Evolutionary conservation across 306 rosid species (phyloP).

Genomic region (Pterocarpus santalinus): DNA sequence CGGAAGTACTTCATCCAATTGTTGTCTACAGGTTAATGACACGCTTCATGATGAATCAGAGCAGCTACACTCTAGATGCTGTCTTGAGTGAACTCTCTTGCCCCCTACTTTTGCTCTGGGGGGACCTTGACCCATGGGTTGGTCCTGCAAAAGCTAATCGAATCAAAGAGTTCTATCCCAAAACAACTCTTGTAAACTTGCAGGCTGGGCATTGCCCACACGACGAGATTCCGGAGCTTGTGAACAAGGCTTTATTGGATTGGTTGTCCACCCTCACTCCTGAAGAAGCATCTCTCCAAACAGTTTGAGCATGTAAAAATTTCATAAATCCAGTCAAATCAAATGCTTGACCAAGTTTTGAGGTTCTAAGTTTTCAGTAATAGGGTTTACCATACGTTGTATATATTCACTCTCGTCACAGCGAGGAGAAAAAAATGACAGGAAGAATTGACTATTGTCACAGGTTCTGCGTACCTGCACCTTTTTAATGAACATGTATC

Average conservation of each 20-base stretch:
- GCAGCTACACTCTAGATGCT: slow-evolving; percentile 78
- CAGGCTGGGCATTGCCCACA: slow-evolving; percentile 98
- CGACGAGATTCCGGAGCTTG: slow-evolving; percentile 86
- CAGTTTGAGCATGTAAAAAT: slow-evolving; percentile 45
- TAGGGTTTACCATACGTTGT: slow-evolving; percentile 16
- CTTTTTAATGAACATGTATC: slow-evolving; percentile 15
- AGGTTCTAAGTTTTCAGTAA: neutral
- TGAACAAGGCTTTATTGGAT: slow-evolving; percentile 77
- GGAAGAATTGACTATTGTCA: neutral
- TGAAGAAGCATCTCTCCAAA: slow-evolving; percentile 61
- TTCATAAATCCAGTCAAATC: slow-evolving; percentile 13
- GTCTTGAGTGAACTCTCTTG: slow-evolving; percentile 76
- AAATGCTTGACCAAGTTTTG: slow-evolving; percentile 30
- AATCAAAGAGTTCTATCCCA: slow-evolving; percentile 85
- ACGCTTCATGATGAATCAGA: slow-evolving; percentile 81
- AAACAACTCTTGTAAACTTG: slow-evolving; percentile 73
- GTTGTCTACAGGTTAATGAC: slow-evolving; percentile 82
- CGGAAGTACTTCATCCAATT: neutral
- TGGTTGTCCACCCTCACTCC: slow-evolving; percentile 70
- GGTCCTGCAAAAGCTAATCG: slow-evolving; percentile 85
- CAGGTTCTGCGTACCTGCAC: slow-evolving; percentile 26
- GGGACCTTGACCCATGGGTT: slow-evolving; percentile 98
- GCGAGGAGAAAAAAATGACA: slow-evolving; percentile 2
- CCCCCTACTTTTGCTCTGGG: slow-evolving; percentile 91
- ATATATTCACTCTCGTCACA: slow-evolving; percentile 15